Percentiles rank a stretch among this genome's conserved stretches.
These are phyloP conservation scores for Pythium phragmiticola DNA, from an alignment of 352 stramenopile genomes.

Conservation along the genomic window DNA sequence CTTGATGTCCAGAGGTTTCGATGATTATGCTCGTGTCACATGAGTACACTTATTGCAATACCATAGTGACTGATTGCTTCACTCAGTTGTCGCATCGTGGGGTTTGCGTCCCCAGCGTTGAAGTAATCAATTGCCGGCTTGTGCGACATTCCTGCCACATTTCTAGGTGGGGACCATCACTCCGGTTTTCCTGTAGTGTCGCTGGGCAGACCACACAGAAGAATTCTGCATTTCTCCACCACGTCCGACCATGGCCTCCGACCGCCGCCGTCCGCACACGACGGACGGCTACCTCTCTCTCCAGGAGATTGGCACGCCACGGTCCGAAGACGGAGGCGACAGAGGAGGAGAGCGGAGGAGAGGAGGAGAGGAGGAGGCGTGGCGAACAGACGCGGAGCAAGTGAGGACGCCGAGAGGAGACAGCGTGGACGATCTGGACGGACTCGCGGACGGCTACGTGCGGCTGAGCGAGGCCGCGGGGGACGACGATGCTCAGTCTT, in stretches of 20 bases:
- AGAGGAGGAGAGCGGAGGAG: neutral
- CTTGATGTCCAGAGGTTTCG: no score
- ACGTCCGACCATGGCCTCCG: neutral
- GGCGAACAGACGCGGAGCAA: neutral
- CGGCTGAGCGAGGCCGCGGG: conserved; percentile 1
- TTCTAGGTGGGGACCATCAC: conserved; percentile 17
- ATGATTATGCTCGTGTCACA: no score
- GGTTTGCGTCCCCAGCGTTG: conserved; percentile 14
- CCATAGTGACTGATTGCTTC: neutral
- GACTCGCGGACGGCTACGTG: conserved; percentile 18
- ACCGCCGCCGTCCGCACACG: conserved; percentile 10
- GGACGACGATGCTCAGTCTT: neutral
- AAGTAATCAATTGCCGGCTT: conserved; percentile 23
- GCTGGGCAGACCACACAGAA: neutral
- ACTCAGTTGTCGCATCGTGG: conserved; percentile 9
- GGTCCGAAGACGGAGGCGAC: conserved; percentile 1
- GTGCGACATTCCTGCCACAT: conserved; percentile 27
- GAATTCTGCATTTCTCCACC: neutral
- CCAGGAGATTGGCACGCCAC: conserved; percentile 14
- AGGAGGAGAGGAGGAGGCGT: neutral
- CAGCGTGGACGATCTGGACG: conserved; percentile 11
- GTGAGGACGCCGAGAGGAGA: conserved; percentile 2
- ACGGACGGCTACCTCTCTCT: conserved; percentile 7
- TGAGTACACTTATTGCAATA: no score
- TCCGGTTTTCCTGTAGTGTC: neutral